Evolutionary conservation across 352 stramenopile genomes (phyloP).

Genomic region (Globisporangium rhizosaccharum): DNA sequence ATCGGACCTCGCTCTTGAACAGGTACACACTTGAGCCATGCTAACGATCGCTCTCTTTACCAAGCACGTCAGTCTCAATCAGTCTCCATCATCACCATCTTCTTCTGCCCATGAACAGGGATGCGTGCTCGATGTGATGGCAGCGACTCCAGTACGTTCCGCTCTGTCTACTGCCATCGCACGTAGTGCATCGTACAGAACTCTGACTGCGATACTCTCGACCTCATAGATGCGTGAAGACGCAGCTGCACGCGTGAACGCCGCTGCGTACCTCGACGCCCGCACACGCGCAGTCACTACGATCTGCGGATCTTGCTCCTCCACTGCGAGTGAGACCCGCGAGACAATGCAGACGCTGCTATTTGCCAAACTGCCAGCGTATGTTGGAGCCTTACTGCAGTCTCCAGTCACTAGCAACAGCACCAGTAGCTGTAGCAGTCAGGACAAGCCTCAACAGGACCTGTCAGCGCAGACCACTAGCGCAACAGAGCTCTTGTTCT

Average conservation of each 20-base stretch:
- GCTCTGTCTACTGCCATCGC: too few relatives aligned
- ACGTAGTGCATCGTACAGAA: too few relatives aligned
- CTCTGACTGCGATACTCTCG: too few relatives aligned
- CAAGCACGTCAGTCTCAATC: too few relatives aligned
- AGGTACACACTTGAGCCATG: conserved; percentile 8
- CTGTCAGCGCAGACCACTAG: not conserved
- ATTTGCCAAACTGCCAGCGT: conserved; percentile 33
- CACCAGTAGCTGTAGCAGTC: too few relatives aligned
- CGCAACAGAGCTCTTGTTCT: conserved; percentile 31
- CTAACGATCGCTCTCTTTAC: too few relatives aligned
- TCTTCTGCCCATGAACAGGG: conserved; percentile 13
- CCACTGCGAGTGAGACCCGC: not conserved
- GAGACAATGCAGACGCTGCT: conserved; percentile 25
- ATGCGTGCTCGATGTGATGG: conserved; percentile 58
- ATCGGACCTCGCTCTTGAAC: conserved; percentile 8
- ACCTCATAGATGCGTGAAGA: conserved; percentile 34
- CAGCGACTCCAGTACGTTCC: conserved; percentile 35
- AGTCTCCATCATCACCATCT: too few relatives aligned
- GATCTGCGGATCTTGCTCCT: not conserved
- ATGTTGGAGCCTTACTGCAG: conserved; percentile 18
- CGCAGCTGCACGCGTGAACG: conserved; percentile 19
- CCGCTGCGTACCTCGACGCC: conserved; percentile 20
- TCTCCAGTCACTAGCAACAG: not conserved
- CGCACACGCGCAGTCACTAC: conserved; percentile 16
- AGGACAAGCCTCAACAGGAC: too few relatives aligned